Conservation (phyloP, 495 filamentous ascomycete genomes). For the Annulohypoxylon moriforme region DNA sequence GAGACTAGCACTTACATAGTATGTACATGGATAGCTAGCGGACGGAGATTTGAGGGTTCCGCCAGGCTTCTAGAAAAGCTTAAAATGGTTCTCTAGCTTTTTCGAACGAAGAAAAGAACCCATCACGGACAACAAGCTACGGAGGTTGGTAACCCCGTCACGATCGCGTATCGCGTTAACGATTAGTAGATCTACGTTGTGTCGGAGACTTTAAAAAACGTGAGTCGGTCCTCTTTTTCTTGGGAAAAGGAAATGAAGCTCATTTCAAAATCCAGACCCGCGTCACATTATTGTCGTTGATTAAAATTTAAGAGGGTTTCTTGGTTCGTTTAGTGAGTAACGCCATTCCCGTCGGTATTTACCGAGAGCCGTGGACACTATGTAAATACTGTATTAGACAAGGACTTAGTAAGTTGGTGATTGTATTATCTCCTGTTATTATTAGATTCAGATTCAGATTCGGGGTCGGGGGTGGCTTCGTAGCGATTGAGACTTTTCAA, state of each 20-base stretch:
- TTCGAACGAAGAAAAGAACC: not conserved
- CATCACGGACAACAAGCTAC: not conserved
- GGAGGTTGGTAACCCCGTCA: not conserved
- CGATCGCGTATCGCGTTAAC: slow-evolving; percentile 7
- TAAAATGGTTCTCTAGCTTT: slow-evolving; percentile 29
- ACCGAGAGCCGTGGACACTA: slow-evolving; percentile 11
- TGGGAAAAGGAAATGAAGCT: slow-evolving; percentile 39
- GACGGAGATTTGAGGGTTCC: slow-evolving; percentile 38
- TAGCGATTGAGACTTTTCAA: too few relatives aligned
- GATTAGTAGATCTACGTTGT: not conserved
- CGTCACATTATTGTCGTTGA: slow-evolving; percentile 35
- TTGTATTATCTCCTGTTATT: not conserved
- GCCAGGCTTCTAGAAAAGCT: slow-evolving; percentile 44
- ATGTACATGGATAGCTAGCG: slow-evolving; percentile 11
- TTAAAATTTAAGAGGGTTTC: slow-evolving; percentile 28
- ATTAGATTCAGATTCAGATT: not conserved
- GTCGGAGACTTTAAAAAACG: not conserved
- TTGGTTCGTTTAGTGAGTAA: slow-evolving; percentile 12
- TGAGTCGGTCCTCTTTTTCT: not conserved
- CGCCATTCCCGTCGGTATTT: slow-evolving; percentile 5
- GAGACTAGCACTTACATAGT: slow-evolving; percentile 5
- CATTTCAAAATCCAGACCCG: slow-evolving; percentile 39
- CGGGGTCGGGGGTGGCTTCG: too few relatives aligned
- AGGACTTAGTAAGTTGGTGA: not conserved
- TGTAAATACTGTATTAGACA: not conserved